phyloP scores from a whole-genome alignment of 2,329 filamentous ascomycete genomes.

The Colletotrichum tofieldiae region DNA sequence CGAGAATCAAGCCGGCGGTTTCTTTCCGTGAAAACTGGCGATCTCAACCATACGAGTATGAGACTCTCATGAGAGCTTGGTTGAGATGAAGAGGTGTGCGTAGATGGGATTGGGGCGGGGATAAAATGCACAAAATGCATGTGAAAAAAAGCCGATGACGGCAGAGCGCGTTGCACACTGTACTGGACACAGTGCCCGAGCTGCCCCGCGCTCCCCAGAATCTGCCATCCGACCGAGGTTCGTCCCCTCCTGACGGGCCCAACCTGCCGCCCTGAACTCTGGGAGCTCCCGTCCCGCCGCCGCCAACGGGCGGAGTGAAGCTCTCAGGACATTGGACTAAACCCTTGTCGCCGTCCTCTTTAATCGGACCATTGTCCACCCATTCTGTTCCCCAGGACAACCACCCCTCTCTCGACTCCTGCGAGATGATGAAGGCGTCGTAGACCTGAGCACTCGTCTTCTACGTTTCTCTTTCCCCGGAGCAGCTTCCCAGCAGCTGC shows the following conservation, averaged over 20 bases:
- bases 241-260: conserved; percentile 6
- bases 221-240: conserved; percentile 38
- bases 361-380: conserved; percentile 4
- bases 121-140: neutral
- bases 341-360: neutral
- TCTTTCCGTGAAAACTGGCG: neutral
- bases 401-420: neutral
- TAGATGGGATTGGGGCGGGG: neutral
- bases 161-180: neutral
- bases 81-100: neutral
- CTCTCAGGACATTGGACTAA: conserved; percentile 16
- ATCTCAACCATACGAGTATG: neutral
- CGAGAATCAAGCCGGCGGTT: neutral
- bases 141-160: conserved; percentile 4
- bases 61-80: neutral
- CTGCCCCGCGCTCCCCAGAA: conserved; percentile 10
- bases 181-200: neutral
- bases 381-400: neutral
- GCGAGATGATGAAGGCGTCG: neutral
- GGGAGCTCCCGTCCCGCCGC: conserved; percentile 26
- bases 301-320: conserved; percentile 2
- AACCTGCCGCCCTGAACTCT: conserved; percentile 9
- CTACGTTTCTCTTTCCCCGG: neutral
- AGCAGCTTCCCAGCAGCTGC: conserved; percentile 19
- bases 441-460: neutral